Evolutionary conservation across 2,329 filamentous ascomycete species (phyloP), one percentile per base, ranked within the genome.

Genomic region (Grosmannia penicillata): DNA sequence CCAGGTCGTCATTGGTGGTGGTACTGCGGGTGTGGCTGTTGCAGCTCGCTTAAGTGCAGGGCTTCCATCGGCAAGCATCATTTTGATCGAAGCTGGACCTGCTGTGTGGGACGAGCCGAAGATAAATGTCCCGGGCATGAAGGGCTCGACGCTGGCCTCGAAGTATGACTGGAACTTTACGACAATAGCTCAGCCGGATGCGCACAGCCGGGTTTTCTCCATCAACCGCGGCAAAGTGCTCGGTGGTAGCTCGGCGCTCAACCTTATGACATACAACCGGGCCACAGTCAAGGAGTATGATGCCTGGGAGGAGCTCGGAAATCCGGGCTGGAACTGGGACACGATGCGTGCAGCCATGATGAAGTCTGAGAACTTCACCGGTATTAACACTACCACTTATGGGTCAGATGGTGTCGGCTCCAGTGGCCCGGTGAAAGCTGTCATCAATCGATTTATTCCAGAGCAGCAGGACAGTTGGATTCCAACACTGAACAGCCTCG

Each of bases 401-500:
- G 24, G 33, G n/a, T 24, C 19, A 10, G 19, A 24, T 9, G 37
- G 35, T 10, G 47, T 48, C 11, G 33, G 38, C 9, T 23, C 15
- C n/a, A 13, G 11, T 7, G 50, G 49, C 0, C 50, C 49, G 3
- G 33, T 53, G 26, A 31, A 49, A 17, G 44, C 41, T 3, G 37
- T 54, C 19, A 52, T 63, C 44, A 68, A 65, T 44, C 57, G 62
- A 3, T 51, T 60, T 34, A 51, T 62, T 14, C 62, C 63, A 4
- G 51, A 50, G 14, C 61, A 66, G 23, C 61, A 65, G 45, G 43
- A 55, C 9, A 47, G 54, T 1, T 69, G 59, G 53, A 57, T 62
- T 17, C 63, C 64, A 0, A 61, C 66, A 0, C 50, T 72, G 29
- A 59, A 63, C 29, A 59, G 56, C 24, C 50, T 68, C 3, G 67